Evolutionary conservation across 192 early-diverging fungal species (phyloP), one percentile per base, ranked within the genome.

Genomic region (Coemansia sp.): DNA sequence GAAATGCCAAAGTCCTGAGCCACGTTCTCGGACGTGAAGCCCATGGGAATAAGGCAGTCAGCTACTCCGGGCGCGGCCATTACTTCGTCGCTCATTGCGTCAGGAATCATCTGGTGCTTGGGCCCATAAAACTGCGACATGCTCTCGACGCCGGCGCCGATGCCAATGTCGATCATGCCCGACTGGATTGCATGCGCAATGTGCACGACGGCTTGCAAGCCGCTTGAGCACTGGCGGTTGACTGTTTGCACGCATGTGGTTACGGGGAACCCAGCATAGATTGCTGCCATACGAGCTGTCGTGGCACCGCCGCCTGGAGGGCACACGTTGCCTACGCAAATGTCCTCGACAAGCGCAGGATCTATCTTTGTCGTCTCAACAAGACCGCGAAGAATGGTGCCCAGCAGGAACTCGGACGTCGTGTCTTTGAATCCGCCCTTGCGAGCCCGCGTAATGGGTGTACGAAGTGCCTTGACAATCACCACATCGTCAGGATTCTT

Each of bases 11-110:
- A 99, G 25, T 99, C 87, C 32, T 82, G 70, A 51, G 94, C 92
- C 56, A 99, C 97, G 83, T 97, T 97, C 82, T 99, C 97, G 43
- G 95, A 98, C 38, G 94, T 99, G 67, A 91, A 89, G 63, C 92
- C 92, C 92, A 94, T 94, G 29, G 92, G 92, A 60, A 91, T 83
- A 60, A 92, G 82, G 69, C 93, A 94, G 82, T 96, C 93, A 43
- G 88, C 89, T 59, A 88, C 89, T 51, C 88, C 79, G 15, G 80
- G 83, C 59, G 73, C 88, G 8, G 85, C 87, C 60, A 89, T 84
- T 51, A 97, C 89, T 57, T 87, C 86, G 47, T 92, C 88, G 56
- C 89, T 91, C 60, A 84, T 76, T 38, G 86, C 82, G 63, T 91
- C 84, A 47, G 86, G 70, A 41, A 91, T 85, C 84, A 94, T 86